A percentile compares a stretch with the other conserved stretches of the same genome.
These are phyloP conservation scores for Leccinum disarticulatum DNA, from an alignment of 768 basidiomycete species.

Conservation along the genomic window DNA sequence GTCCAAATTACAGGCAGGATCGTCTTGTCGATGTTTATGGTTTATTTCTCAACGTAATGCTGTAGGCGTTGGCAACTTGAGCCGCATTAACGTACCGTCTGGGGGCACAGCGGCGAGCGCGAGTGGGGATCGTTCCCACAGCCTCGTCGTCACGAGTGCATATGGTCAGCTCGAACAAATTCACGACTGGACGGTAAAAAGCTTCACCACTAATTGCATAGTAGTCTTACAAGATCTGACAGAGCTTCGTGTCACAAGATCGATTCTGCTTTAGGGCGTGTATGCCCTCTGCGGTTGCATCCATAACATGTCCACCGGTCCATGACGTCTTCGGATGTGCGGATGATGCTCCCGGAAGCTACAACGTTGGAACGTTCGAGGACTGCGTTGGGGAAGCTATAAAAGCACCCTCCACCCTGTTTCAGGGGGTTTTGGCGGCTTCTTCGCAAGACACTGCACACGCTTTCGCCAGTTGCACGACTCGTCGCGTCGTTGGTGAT, in stretches of 20 bases:
- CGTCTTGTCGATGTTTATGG: conserved; percentile 13
- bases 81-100: conserved; percentile 59
- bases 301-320: conserved; percentile 60
- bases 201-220: conserved; percentile 4
- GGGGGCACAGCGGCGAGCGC: conserved; percentile 61
- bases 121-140: conserved; percentile 61
- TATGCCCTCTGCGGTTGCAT: conserved; percentile 49
- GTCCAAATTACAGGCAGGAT: conserved; percentile 62
- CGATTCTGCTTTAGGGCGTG: conserved; percentile 77
- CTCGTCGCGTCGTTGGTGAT: conserved; percentile 52
- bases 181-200: conserved; percentile 67
- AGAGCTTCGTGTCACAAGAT: conserved; percentile 62
- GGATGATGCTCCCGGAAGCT: conserved; percentile 63
- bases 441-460: conserved; percentile 58
- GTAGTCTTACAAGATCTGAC: conserved; percentile 14
- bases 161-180: conserved; percentile 59
- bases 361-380: conserved; percentile 45
- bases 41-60: conserved; percentile 24
- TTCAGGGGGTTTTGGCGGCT: conserved; percentile 58
- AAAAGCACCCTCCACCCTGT: conserved; percentile 59
- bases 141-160: conserved; percentile 71
- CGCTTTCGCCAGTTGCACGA: conserved; percentile 58
- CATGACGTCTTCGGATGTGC: conserved; percentile 54
- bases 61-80: conserved; percentile 65
- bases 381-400: conserved; percentile 54